phyloP scores from a whole-genome alignment of 2,329 filamentous ascomycete species.

The Clarireedia monteithiana region DNA sequence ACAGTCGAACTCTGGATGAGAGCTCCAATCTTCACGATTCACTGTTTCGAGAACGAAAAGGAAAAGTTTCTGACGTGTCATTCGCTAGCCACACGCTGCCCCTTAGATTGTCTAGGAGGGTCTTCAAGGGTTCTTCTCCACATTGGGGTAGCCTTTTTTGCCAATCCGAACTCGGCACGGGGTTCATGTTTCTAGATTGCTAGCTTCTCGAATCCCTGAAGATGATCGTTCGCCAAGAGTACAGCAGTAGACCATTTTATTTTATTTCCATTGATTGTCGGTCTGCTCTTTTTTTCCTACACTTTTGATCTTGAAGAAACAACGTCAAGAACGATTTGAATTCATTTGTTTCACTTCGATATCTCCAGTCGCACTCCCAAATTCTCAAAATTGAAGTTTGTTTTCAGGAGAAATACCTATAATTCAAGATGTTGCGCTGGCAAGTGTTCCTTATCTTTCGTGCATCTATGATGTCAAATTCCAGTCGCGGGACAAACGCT shows the following conservation, averaged over 20 bases:
- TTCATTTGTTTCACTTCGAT: no score
- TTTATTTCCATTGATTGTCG: neutral
- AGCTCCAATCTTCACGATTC: no score
- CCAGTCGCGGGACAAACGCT: constrained; percentile 6
- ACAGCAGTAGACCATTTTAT: neutral
- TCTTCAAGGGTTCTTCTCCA: no score
- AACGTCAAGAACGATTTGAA: neutral
- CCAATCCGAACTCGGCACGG: no score
- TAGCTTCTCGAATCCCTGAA: neutral
- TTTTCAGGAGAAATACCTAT: neutral
- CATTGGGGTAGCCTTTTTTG: no score
- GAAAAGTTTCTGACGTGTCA: no score
- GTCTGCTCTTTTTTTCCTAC: neutral
- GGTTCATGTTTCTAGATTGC: neutral
- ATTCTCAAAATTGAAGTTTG: neutral
- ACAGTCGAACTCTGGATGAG: no score
- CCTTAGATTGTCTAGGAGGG: no score
- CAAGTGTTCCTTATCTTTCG: constrained; percentile 13
- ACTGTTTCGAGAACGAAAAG: no score
- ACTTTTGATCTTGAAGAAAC: neutral
- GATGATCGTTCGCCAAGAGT: neutral
- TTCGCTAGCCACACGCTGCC: no score
- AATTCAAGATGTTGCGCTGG: constrained; percentile 27
- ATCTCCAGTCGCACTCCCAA: no score
- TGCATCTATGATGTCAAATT: neutral